A percentile compares a stretch with the other conserved stretches of the same genome.
These are phyloP conservation scores for Fusarium staphyleae DNA, from an alignment of 2,329 filamentous ascomycete species.

Conservation along the genomic window DNA sequence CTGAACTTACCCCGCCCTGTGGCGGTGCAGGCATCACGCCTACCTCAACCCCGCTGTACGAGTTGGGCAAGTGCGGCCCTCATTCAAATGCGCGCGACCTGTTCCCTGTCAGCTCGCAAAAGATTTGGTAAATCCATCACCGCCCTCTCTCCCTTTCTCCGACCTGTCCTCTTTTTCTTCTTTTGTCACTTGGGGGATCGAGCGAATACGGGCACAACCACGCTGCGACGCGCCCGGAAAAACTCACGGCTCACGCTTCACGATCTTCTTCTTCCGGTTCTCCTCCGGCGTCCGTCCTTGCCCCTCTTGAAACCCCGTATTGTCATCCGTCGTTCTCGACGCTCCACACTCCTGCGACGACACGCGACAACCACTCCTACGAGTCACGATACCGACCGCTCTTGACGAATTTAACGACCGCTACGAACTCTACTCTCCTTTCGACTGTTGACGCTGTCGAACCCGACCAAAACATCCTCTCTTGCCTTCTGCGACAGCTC, in stretches of 20 bases:
- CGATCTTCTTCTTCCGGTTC: conserved; percentile 8
- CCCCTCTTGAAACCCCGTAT: conserved; percentile 12
- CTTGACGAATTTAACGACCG: conserved; percentile 42
- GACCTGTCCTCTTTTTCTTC: conserved; percentile 20
- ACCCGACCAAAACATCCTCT: conserved; percentile 1
- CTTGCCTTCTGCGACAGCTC: conserved; percentile 4
- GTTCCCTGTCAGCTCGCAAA: conserved; percentile 28
- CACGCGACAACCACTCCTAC: conserved; percentile 32
- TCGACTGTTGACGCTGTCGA: conserved; percentile 10
- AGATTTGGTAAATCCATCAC: conserved; percentile 31
- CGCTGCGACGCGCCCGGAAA: conserved; percentile 30
- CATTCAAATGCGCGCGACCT: conserved; percentile 26
- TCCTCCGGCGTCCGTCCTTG: conserved; percentile 13
- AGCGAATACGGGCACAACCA: conserved; percentile 2
- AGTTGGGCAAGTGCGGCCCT: conserved; percentile 36
- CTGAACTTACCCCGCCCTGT: conserved; percentile 37
- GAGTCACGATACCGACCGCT: conserved; percentile 30
- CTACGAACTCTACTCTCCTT: conserved; percentile 37
- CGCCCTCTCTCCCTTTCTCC: conserved; percentile 23
- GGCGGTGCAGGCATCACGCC: conserved; percentile 33
- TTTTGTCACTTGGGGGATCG: conserved; percentile 18
- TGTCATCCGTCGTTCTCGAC: conserved; percentile 15
- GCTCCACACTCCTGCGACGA: conserved; percentile 36
- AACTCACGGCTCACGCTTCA: conserved; percentile 12
- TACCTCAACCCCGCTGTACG: conserved; percentile 32